A percentile compares a stretch with the other conserved stretches of the same genome.
Conservation (phyloP, 345 rosid genomes). For the Brassica nigra region DNA sequence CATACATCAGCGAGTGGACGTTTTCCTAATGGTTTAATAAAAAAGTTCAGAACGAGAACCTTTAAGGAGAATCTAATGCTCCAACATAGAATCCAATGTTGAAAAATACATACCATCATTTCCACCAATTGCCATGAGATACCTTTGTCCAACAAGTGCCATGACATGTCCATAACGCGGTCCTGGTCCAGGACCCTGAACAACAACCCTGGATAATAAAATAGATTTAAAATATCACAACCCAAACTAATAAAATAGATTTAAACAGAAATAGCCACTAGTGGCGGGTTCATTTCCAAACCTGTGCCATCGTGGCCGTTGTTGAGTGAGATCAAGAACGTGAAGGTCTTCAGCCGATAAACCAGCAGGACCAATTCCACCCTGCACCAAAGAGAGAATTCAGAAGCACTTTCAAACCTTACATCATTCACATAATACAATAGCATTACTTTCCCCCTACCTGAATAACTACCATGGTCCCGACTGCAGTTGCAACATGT, state of each 20-base stretch:
- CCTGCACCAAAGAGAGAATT: slow-evolving; percentile 49
- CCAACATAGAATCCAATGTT: background rate
- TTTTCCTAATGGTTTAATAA: slow-evolving; percentile 56
- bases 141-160: slow-evolving; percentile 96
- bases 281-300: slow-evolving; percentile 33
- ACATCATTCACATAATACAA: background rate
- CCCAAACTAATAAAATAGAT: background rate
- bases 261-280: slow-evolving; percentile 2
- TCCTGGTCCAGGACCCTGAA: slow-evolving; percentile 96
- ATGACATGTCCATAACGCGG: slow-evolving; percentile 96
- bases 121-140: slow-evolving; percentile 96
- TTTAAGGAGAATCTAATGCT: background rate
- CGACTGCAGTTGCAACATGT: slow-evolving; percentile 94
- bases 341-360: slow-evolving; percentile 96
- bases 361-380: slow-evolving; percentile 97
- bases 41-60: slow-evolving; percentile 5
- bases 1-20: slow-evolving; percentile 95
- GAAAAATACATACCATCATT: slow-evolving; percentile 67
- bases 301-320: slow-evolving; percentile 95
- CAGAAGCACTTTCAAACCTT: slow-evolving; percentile 21
- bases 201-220: slow-evolving; percentile 67
- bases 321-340: slow-evolving; percentile 92
- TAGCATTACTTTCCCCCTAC: slow-evolving; percentile 38
- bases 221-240: too few species aligned
- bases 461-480: slow-evolving; percentile 98